These are phyloP conservation scores for Candida koratica DNA, from an alignment of 805 yeast genomes.

Conservation along the genomic window DNA sequence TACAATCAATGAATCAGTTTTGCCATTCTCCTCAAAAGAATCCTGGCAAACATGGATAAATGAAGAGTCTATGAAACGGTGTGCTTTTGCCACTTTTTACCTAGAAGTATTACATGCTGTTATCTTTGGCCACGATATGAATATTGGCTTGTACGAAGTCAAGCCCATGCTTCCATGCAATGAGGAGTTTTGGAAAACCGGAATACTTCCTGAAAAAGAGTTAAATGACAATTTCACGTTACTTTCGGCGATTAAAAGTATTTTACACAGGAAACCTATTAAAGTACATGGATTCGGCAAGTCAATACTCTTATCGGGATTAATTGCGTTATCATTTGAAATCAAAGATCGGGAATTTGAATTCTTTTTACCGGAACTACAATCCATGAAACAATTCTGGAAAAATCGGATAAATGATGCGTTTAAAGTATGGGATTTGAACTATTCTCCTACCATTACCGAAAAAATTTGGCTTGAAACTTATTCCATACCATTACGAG, in stretches of 20 bases:
- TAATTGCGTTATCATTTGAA: constrained; percentile 18
- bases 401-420: constrained; percentile 13
- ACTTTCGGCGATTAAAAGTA: constrained; percentile 18
- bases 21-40: constrained; percentile 8
- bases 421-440: constrained; percentile 13
- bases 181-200: constrained; percentile 23
- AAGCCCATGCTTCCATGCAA: constrained; percentile 24
- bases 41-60: constrained; percentile 31
- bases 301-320: constrained; percentile 18
- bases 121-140: constrained; percentile 27
- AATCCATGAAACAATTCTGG: constrained; percentile 13
- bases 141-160: constrained; percentile 22
- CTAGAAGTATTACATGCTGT: constrained; percentile 33
- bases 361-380: constrained; percentile 19
- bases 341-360: constrained; percentile 20
- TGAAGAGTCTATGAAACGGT: constrained; percentile 30
- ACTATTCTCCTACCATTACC: constrained; percentile 13
- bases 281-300: constrained; percentile 19
- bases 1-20: neutral
- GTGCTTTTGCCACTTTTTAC: constrained; percentile 28
- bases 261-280: constrained; percentile 19
- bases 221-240: constrained; percentile 17
- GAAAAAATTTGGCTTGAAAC: constrained; percentile 19
- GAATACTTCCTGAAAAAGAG: constrained; percentile 10
- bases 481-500: constrained; percentile 17